Conservation (phyloP, 208 protist genomes). For the Kentomonas sorsogonicus region DNA sequence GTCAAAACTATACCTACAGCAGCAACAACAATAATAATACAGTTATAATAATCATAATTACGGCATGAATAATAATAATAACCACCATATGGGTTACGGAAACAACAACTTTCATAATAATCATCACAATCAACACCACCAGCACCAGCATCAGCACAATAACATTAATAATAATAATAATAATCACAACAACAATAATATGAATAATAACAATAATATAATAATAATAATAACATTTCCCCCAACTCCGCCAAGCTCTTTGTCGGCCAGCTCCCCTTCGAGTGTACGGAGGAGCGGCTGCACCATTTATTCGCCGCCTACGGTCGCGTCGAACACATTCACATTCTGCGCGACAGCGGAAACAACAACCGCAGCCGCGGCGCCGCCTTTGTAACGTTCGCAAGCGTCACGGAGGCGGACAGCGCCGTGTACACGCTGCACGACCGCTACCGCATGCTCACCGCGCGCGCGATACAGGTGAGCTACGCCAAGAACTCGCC, state of each 20-base stretch:
- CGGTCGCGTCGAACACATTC: slow-evolving; percentile 80
- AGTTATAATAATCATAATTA: not conserved
- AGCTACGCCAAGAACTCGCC: slow-evolving; percentile 87
- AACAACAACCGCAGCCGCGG: slow-evolving; percentile 77
- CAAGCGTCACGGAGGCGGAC: slow-evolving; percentile 74
- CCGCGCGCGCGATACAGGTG: slow-evolving; percentile 83
- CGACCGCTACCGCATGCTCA: slow-evolving; percentile 85
- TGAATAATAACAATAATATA: too few species aligned
- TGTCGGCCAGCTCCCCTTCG: slow-evolving; percentile 82
- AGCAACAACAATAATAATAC: not conserved
- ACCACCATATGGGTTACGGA: not conserved
- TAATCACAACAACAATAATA: slow-evolving; percentile 4
- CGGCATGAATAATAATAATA: not conserved
- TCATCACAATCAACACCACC: not conserved
- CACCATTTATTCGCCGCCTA: slow-evolving; percentile 81
- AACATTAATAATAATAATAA: not conserved
- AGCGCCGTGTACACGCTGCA: slow-evolving; percentile 87
- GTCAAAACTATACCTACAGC: not conserved
- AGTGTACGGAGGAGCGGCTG: slow-evolving; percentile 78
- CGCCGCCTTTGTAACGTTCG: slow-evolving; percentile 81
- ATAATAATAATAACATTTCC: slow-evolving; percentile 14
- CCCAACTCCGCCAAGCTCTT: slow-evolving; percentile 72
- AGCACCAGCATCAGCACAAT: not conserved
- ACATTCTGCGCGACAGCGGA: slow-evolving; percentile 62
- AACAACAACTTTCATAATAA: slow-evolving; percentile 1